Evolutionary conservation across 495 filamentous ascomycete species (phyloP).

Genomic region (Aspergillus saccharolyticus): DNA sequence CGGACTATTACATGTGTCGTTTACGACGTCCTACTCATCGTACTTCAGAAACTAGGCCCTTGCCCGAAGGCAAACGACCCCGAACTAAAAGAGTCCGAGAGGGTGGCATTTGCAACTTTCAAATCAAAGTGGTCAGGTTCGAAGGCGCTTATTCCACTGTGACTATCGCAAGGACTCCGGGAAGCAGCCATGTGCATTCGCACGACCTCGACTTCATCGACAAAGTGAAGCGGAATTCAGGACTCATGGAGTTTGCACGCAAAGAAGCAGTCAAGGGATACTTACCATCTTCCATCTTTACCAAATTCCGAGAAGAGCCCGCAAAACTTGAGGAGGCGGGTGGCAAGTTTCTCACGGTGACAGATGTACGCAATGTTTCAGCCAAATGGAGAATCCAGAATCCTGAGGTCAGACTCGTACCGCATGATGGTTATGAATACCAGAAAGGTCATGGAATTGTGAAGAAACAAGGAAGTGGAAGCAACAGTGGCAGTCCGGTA

Average conservation of each 20-base stretch:
- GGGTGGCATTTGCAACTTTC: constrained; percentile 48
- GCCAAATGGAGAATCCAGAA: constrained; percentile 50
- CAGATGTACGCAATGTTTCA: constrained; percentile 49
- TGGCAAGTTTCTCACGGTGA: constrained; percentile 45
- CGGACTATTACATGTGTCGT: constrained; percentile 51
- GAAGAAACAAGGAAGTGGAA: constrained; percentile 23
- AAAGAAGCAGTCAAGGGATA: constrained; percentile 49
- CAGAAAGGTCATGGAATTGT: constrained; percentile 49
- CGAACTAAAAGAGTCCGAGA: constrained; percentile 48
- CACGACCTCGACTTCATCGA: constrained; percentile 50
- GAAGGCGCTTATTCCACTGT: constrained; percentile 45
- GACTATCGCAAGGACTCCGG: constrained; percentile 37
- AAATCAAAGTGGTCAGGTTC: constrained; percentile 47
- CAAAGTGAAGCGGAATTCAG: constrained; percentile 48
- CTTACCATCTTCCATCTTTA: constrained; percentile 49
- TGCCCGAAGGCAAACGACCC: constrained; percentile 48
- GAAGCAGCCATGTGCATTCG: constrained; percentile 39
- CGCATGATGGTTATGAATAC: constrained; percentile 49
- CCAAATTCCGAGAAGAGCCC: constrained; percentile 45
- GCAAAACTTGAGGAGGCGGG: constrained; percentile 45
- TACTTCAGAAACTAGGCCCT: constrained; percentile 38
- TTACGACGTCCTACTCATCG: constrained; percentile 42
- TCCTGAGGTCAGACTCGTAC: constrained; percentile 40
- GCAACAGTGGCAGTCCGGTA: constrained; percentile 11
- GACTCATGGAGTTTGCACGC: constrained; percentile 47